Conservation (phyloP, 441 rosid genomes). For the Mallotus repandus region DNA sequence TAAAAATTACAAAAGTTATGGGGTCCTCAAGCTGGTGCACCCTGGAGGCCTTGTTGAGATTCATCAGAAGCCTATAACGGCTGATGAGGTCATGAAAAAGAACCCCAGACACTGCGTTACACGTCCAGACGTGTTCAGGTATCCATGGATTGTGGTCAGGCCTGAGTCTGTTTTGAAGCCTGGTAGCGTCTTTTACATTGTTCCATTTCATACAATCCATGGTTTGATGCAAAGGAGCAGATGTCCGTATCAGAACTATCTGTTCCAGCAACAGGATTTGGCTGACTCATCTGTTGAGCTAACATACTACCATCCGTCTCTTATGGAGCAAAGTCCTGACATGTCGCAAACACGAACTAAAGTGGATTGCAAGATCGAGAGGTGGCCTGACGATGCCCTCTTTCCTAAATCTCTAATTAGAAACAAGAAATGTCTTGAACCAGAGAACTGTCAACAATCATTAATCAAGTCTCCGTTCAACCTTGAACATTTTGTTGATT, state of each 20-base stretch:
- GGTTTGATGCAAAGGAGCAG: constrained; percentile 22
- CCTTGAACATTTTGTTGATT: neutral
- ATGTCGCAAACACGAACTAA: neutral
- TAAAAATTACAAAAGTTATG: constrained; percentile 14
- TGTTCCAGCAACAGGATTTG: neutral
- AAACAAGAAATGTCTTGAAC: neutral
- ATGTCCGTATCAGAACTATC: neutral
- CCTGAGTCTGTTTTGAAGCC: constrained; percentile 44
- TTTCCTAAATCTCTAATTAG: constrained; percentile 5
- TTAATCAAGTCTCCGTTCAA: constrained; percentile 1
- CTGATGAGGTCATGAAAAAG: constrained; percentile 39
- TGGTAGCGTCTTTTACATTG: constrained; percentile 40
- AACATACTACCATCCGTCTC: constrained; percentile 5
- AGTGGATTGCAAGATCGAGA: constrained; percentile 15
- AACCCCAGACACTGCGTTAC: constrained; percentile 47
- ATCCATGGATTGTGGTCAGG: constrained; percentile 44
- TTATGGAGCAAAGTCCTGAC: neutral
- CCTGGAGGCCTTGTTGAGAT: constrained; percentile 37
- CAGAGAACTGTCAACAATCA: neutral
- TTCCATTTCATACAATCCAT: constrained; percentile 34
- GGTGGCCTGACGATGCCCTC: neutral
- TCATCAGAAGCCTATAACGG: constrained; percentile 28
- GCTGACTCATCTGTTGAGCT: constrained; percentile 6
- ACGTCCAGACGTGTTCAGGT: constrained; percentile 39
- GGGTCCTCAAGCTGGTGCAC: constrained; percentile 39